Evolutionary conservation across 805 yeast species (phyloP), one percentile per base, ranked within the genome.

Genomic region (Cyberlindnera japonica): DNA sequence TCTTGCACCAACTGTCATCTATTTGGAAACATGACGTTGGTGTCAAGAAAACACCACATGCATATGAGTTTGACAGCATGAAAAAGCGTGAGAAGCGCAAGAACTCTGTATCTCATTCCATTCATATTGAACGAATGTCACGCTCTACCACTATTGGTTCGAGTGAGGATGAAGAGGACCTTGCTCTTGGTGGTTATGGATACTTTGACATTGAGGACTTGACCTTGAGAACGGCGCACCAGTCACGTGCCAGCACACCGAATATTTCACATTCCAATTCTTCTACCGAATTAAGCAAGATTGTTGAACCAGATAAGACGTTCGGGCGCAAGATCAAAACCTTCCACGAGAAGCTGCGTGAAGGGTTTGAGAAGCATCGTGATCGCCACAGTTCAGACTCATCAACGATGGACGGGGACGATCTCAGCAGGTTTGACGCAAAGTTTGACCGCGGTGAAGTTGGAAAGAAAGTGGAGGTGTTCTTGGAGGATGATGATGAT

Each of bases 141-240:
- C 48, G 60, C 34, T 37, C 56, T 1, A 39, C 52, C 2, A 50
- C 55, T 2, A 25, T 45, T 16, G 54, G 50, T 1, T 48, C 58
- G 2, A 48, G 51, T 27, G 62, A 54, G 23, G 59, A 55, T 23
- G 58, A 56, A 10, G 41, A 48, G 19, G 62, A 57, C 25, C 27
- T 58, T 25, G 63, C 61, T 7, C 64, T 84, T 25, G 91, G 93
- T 16, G 95, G 95, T 2, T 85, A 85, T 58, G 91, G 87, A 6
- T 81, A 82, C 58, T 82, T 82, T 59, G 87, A 81, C 52, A 74
- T 81, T 51, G 87, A 83, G 10, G 79, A 82, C 47, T 75, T 81
- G 43, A 79, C 76, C 25, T 57, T 72, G 26, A 66, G 85, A 45
- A 75, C 86, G 67, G 55, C 73, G 68, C 46, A 67, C 71, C 49